phyloP scores from a whole-genome alignment of 805 yeast species.

The Candida morakotiae region DNA sequence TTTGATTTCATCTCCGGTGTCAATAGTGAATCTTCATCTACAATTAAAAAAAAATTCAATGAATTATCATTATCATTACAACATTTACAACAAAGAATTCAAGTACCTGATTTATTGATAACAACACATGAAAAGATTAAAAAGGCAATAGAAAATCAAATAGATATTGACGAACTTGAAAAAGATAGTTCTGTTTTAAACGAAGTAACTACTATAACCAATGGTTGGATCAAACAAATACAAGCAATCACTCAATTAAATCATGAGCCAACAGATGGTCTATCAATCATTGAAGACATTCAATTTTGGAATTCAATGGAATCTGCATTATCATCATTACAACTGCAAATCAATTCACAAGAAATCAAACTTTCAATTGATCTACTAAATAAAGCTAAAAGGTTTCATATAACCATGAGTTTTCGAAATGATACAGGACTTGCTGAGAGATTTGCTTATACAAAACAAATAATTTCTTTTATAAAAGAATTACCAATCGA shows the following conservation, averaged over 20 bases:
- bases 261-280: slow-evolving; percentile 52
- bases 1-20: slow-evolving; percentile 47
- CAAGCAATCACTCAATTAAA: slow-evolving; percentile 52
- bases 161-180: slow-evolving; percentile 33
- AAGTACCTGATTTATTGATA: slow-evolving; percentile 58
- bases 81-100: slow-evolving; percentile 63
- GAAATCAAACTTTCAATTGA: slow-evolving; percentile 57
- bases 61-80: slow-evolving; percentile 67
- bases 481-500: slow-evolving; percentile 68
- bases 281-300: slow-evolving; percentile 57
- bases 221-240: slow-evolving; percentile 67
- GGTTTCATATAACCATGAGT: slow-evolving; percentile 76
- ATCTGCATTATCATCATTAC: slow-evolving; percentile 49
- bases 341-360: slow-evolving; percentile 51
- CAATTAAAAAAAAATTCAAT: slow-evolving; percentile 57
- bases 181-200: slow-evolving; percentile 59
- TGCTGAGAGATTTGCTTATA: slow-evolving; percentile 45
- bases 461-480: slow-evolving; percentile 57
- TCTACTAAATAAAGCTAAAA: slow-evolving; percentile 61
- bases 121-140: slow-evolving; percentile 49
- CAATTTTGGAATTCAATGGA: slow-evolving; percentile 78
- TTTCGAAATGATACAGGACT: slow-evolving; percentile 71
- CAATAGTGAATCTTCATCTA: slow-evolving; percentile 11
- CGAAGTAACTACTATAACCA: slow-evolving; percentile 62
- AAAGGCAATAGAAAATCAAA: slow-evolving; percentile 10